Evolutionary conservation across 371 early-diverging fungal genomes (phyloP).

Genomic region (Mucor racemosus): DNA sequence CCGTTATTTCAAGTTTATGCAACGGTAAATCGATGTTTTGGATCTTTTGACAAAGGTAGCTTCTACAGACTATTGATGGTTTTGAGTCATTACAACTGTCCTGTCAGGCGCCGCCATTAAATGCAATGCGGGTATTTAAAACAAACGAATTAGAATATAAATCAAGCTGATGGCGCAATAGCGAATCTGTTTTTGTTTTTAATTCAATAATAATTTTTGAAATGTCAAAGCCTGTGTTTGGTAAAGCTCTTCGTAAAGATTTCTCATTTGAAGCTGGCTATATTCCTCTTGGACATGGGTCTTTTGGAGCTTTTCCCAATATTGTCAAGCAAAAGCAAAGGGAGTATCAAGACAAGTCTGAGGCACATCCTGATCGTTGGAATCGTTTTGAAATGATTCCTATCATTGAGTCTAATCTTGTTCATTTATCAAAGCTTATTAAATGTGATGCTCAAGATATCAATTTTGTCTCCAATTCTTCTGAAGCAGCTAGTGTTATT

Average conservation of each 20-base stretch:
- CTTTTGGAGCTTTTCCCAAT: conserved; percentile 37
- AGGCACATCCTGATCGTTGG: conserved; percentile 29
- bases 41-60: too few relatives aligned
- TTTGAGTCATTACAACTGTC: too few relatives aligned
- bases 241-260: conserved; percentile 47
- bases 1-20: too few relatives aligned
- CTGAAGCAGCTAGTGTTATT: conserved; percentile 41
- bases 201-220: background rate
- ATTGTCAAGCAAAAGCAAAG: conserved; percentile 7
- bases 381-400: conserved; percentile 15
- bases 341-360: conserved; percentile 20
- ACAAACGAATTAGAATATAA: too few relatives aligned
- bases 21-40: too few relatives aligned
- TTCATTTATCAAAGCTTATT: conserved; percentile 25
- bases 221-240: conserved; percentile 26
- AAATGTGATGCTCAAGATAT: conserved; percentile 44
- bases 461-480: conserved; percentile 43
- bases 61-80: too few relatives aligned
- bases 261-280: conserved; percentile 47
- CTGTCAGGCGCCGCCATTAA: too few relatives aligned
- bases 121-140: too few relatives aligned
- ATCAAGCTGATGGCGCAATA: too few relatives aligned
- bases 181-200: too few relatives aligned
- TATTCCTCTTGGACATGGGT: conserved; percentile 51
- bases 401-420: conserved; percentile 10